Evolutionary conservation across 2,329 filamentous ascomycete genomes (phyloP).

Genomic region (Tolypocladium cylindrosporum): DNA sequence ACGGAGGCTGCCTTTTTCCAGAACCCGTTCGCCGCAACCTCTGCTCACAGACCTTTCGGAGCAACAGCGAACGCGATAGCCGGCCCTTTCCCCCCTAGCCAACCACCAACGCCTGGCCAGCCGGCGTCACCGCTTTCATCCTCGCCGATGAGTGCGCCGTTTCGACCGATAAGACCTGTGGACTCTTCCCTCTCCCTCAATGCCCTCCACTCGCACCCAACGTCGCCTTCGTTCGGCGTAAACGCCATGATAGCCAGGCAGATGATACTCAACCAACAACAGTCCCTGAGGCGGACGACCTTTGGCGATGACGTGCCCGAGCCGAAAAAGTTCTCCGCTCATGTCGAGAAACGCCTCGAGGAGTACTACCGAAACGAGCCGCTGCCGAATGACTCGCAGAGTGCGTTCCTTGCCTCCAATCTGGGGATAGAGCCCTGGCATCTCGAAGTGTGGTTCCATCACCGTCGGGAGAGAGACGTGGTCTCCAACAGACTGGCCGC

Average conservation of each 20-base stretch:
- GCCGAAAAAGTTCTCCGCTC: constrained; percentile 34
- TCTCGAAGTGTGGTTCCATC: constrained; percentile 46
- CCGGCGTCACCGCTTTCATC: constrained; percentile 10
- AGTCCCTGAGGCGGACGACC: constrained; percentile 27
- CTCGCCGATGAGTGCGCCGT: constrained; percentile 9
- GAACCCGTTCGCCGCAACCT: background rate
- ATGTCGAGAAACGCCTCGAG: constrained; percentile 40
- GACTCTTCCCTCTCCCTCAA: constrained; percentile 14
- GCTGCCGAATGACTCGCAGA: constrained; percentile 37
- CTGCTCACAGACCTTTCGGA: background rate
- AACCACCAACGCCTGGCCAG: constrained; percentile 10
- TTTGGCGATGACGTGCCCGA: constrained; percentile 29
- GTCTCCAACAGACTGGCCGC: constrained; percentile 34
- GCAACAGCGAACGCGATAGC: constrained; percentile 1
- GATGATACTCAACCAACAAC: constrained; percentile 35
- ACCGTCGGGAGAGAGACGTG: constrained; percentile 38
- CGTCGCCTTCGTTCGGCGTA: constrained; percentile 9
- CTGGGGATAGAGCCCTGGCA: constrained; percentile 40
- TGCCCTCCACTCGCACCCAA: constrained; percentile 11
- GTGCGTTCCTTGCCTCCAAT: constrained; percentile 44
- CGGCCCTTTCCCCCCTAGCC: constrained; percentile 8
- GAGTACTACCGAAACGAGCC: constrained; percentile 40
- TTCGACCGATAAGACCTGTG: constrained; percentile 11
- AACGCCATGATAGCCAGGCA: constrained; percentile 24
- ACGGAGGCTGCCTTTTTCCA: constrained; percentile 15